These are phyloP conservation scores for Dendrobium catenatum DNA, from an alignment of 106 monocot genomes.

Conservation along the genomic window DNA sequence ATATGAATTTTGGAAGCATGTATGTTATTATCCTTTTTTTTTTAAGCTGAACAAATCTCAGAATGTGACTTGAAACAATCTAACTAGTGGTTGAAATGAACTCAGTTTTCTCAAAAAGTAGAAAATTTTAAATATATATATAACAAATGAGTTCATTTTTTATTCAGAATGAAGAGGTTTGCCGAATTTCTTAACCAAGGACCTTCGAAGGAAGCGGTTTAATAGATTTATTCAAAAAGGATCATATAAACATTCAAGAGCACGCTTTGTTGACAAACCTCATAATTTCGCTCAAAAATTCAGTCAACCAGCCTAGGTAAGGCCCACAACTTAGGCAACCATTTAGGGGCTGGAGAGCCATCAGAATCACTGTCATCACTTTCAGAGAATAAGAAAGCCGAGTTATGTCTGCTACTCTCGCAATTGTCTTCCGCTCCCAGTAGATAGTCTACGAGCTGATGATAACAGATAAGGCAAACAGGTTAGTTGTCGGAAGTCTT, in stretches of 20 bases:
- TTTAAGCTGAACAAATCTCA: neutral
- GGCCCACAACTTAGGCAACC: neutral
- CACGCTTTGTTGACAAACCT: neutral
- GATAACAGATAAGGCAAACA: neutral
- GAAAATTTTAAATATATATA: neutral
- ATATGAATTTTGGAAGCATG: too few species aligned
- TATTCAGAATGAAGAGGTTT: neutral
- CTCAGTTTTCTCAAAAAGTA: neutral
- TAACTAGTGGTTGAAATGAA: neutral
- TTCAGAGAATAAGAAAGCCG: neutral
- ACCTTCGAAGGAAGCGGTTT: too few species aligned
- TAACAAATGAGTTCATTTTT: neutral
- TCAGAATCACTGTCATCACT: neutral
- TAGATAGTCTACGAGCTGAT: neutral
- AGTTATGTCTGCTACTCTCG: neutral
- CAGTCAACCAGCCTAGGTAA: neutral
- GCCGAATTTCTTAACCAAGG: neutral
- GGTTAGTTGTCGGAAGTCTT: neutral
- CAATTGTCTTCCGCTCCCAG: neutral
- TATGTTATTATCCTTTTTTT: too few species aligned
- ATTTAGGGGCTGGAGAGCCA: neutral
- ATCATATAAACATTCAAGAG: neutral
- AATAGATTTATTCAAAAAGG: neutral
- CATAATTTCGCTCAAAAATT: neutral
- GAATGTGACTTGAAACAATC: neutral